These are phyloP conservation scores for Heracleum sosnowskyi DNA, from an alignment of 129 eudicot genomes.

Conservation along the genomic window DNA sequence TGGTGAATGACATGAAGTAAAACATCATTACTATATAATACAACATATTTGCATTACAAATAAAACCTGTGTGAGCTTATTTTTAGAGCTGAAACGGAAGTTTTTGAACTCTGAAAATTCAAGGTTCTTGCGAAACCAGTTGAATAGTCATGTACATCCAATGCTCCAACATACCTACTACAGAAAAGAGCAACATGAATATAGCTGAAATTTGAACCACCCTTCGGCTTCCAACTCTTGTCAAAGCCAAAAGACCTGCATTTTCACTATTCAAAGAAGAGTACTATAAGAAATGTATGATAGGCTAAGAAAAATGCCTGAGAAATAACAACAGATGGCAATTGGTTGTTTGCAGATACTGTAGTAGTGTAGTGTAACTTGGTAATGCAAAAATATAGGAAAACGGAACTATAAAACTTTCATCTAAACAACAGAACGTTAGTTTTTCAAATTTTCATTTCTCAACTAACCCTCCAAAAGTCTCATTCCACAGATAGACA, in stretches of 20 bases:
- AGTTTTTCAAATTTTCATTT: neutral
- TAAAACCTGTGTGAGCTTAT: neutral
- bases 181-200: slow-evolving; percentile 86
- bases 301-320: neutral
- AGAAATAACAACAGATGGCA: neutral
- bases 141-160: neutral
- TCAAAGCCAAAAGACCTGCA: slow-evolving; percentile 74
- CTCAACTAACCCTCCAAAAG: neutral
- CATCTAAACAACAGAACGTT: neutral
- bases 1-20: slow-evolving; percentile 16
- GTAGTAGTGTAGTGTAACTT: neutral
- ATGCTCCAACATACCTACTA: slow-evolving; percentile 45
- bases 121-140: neutral
- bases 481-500: neutral
- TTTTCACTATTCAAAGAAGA: slow-evolving; percentile 50
- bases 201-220: slow-evolving; percentile 82
- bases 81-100: no score
- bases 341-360: neutral
- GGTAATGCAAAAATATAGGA: neutral
- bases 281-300: neutral
- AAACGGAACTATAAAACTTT: neutral
- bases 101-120: no score
- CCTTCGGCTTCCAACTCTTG: slow-evolving; percentile 90
- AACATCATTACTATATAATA: slow-evolving; percentile 1
- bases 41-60: neutral